Conservation (phyloP, 2,329 filamentous ascomycete genomes). For the Microcera coccophila region DNA sequence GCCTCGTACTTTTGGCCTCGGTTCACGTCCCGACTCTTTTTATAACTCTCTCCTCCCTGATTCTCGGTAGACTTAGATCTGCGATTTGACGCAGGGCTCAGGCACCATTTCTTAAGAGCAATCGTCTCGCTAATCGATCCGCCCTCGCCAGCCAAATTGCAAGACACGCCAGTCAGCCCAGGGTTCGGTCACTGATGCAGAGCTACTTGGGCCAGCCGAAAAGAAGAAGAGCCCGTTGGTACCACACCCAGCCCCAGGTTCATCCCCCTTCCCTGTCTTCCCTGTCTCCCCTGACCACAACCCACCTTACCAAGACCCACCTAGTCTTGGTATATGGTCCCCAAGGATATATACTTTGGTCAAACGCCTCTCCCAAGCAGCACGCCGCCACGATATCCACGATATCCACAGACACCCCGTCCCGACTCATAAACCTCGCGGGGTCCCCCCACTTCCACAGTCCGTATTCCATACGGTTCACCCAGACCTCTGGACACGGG, state of each 20-base stretch:
- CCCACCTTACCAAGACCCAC: slow-evolving; percentile 20
- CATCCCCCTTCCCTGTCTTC: slow-evolving; percentile 6
- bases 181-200: slow-evolving; percentile 1
- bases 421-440: neutral
- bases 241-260: slow-evolving; percentile 7
- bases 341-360: slow-evolving; percentile 12
- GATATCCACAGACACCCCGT: neutral
- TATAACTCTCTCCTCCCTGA: too few relatives aligned
- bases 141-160: too few relatives aligned
- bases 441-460: neutral
- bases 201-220: slow-evolving; percentile 6
- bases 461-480: neutral
- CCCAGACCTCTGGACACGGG: neutral
- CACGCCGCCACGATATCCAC: neutral
- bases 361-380: neutral
- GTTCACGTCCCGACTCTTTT: too few relatives aligned
- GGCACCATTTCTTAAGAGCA: too few relatives aligned
- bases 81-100: too few relatives aligned
- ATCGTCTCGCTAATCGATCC: too few relatives aligned
- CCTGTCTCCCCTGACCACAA: slow-evolving; percentile 11
- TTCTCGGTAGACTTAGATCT: too few relatives aligned
- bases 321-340: slow-evolving; percentile 13
- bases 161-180: neutral
- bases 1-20: too few relatives aligned
- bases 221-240: slow-evolving; percentile 7